Evolutionary conservation across 441 rosid species (phyloP).

Genomic region (Viola pubescens): DNA sequence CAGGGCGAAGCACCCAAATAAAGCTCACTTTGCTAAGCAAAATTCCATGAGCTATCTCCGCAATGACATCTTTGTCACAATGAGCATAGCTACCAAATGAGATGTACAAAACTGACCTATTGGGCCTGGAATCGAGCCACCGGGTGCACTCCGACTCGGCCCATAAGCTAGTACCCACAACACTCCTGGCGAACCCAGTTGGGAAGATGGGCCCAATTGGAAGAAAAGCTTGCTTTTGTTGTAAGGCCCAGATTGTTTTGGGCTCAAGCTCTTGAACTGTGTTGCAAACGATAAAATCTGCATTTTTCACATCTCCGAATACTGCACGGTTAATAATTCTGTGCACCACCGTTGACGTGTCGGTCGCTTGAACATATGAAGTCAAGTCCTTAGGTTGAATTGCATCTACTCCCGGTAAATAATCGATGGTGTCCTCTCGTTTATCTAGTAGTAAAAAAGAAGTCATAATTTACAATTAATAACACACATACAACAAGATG

Average conservation of each 20-base stretch:
- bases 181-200: conserved; percentile 22
- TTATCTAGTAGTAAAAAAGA: no score
- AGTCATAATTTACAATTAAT: no score
- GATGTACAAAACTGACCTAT: conserved; percentile 43
- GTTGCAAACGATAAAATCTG: conserved; percentile 51
- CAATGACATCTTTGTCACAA: conserved; percentile 25
- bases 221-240: conserved; percentile 22
- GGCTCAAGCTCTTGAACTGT: conserved; percentile 45
- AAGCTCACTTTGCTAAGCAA: conserved; percentile 35
- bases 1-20: conserved; percentile 57
- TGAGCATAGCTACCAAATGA: conserved; percentile 56
- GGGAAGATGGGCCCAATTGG: conserved; percentile 58
- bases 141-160: conserved; percentile 51
- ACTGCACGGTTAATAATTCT: conserved; percentile 32
- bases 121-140: conserved; percentile 47
- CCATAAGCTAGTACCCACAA: conserved; percentile 48
- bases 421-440: conserved; percentile 34
- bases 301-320: conserved; percentile 39
- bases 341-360: conserved; percentile 30
- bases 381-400: conserved; percentile 45
- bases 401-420: conserved; percentile 49
- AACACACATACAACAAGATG: no score
- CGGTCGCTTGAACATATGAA: conserved; percentile 45
- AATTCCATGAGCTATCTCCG: conserved; percentile 48
- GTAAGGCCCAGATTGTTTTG: conserved; percentile 30